These are phyloP conservation scores for Rhizopogon vesiculosus DNA, from an alignment of 768 basidiomycete species.

Conservation along the genomic window DNA sequence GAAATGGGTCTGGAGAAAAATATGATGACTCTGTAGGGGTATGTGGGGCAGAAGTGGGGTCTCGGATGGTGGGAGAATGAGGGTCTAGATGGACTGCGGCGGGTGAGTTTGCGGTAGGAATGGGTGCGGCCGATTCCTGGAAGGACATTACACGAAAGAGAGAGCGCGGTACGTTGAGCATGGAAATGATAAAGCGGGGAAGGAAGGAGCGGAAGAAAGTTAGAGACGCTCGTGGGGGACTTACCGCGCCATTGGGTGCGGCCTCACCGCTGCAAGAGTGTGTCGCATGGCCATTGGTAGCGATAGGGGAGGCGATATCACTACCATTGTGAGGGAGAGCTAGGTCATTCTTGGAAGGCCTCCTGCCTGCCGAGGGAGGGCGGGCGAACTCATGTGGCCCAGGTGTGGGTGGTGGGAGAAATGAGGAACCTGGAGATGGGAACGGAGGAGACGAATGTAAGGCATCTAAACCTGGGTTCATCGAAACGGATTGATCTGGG, in stretches of 20 bases:
- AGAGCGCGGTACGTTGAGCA: conserved; percentile 25
- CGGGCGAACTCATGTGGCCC: conserved; percentile 67
- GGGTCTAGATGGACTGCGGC: conserved; percentile 17
- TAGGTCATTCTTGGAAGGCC: conserved; percentile 19
- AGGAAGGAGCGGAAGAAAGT: conserved; percentile 20
- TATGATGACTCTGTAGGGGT: conserved; percentile 39
- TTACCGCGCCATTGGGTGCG: conserved; percentile 22
- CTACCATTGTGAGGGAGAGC: background rate
- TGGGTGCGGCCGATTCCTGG: conserved; percentile 15
- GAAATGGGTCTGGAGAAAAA: conserved; percentile 26
- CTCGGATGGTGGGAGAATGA: conserved; percentile 34
- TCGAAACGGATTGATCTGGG: conserved; percentile 1
- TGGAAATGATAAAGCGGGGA: conserved; percentile 19
- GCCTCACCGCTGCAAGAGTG: conserved; percentile 1
- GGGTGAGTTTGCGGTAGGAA: background rate
- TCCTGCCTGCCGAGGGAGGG: conserved; percentile 29
- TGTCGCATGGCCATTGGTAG: background rate
- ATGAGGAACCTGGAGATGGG: conserved; percentile 65
- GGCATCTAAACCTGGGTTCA: conserved; percentile 27
- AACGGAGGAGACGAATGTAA: conserved; percentile 40
- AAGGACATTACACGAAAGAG: conserved; percentile 20
- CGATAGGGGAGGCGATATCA: conserved; percentile 1
- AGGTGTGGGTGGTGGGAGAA: conserved; percentile 63
- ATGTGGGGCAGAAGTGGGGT: conserved; percentile 22
- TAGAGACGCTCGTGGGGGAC: conserved; percentile 19